phyloP scores from a whole-genome alignment of 441 rosid genomes.

The Brassica hybrid region DNA sequence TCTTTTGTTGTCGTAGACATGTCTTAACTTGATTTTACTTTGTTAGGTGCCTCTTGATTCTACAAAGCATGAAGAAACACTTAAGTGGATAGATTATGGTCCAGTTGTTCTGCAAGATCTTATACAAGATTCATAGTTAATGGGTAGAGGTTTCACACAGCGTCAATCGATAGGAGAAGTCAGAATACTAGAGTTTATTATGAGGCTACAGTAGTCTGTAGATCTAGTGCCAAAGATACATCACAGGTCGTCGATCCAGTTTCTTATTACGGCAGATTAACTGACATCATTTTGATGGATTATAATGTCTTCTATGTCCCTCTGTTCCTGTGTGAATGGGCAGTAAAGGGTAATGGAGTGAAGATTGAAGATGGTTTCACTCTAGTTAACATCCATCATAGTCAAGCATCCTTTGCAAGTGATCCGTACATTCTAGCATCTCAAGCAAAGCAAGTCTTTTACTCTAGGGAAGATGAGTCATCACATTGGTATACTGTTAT shows the following conservation, averaged over 20 bases:
- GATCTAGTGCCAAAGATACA: not conserved
- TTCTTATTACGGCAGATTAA: not conserved
- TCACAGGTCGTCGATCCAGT: not conserved
- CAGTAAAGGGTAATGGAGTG: not conserved
- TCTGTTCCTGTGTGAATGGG: not conserved
- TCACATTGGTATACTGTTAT: not conserved
- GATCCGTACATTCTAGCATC: not conserved
- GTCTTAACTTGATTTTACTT: not conserved
- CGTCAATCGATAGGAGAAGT: not conserved
- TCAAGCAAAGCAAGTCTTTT: not conserved
- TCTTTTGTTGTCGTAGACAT: too few relatives aligned
- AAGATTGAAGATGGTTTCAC: conserved; percentile 1
- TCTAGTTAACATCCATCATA: not conserved
- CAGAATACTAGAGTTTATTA: not conserved
- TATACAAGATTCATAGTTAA: not conserved
- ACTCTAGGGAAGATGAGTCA: not conserved
- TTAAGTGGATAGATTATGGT: not conserved
- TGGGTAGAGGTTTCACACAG: not conserved
- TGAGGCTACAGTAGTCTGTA: not conserved
- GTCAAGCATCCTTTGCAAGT: not conserved
- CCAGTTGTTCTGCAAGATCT: not conserved
- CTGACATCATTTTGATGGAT: not conserved
- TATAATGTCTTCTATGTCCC: not conserved
- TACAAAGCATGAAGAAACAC: not conserved
- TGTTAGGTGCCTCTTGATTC: not conserved